Conservation (phyloP, 2,329 filamentous ascomycete genomes). For the Ophiocordyceps australis region DNA sequence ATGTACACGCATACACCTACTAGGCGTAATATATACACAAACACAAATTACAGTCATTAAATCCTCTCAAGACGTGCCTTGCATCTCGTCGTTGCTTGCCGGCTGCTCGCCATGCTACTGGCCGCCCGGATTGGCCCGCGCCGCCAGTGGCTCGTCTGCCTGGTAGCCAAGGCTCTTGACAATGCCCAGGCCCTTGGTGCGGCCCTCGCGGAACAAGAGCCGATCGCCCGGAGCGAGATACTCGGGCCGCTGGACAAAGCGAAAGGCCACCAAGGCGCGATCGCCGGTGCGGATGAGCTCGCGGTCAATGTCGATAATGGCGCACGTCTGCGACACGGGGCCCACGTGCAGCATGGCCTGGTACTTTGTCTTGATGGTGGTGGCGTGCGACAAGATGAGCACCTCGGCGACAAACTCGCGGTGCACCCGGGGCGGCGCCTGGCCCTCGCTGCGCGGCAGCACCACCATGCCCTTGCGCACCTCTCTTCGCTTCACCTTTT, state of each 20-base stretch:
- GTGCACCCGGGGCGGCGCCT: slow-evolving; percentile 51
- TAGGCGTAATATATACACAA: too few species aligned
- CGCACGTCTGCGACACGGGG: slow-evolving; percentile 84
- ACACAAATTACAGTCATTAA: too few species aligned
- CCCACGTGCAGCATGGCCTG: slow-evolving; percentile 98
- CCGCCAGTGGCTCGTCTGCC: slow-evolving; percentile 26
- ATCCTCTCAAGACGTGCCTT: too few species aligned
- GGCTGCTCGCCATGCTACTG: slow-evolving; percentile 1
- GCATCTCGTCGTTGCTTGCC: slow-evolving; percentile 1
- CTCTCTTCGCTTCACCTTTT: slow-evolving; percentile 74
- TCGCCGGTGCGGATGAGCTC: slow-evolving; percentile 89
- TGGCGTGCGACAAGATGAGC: slow-evolving; percentile 85
- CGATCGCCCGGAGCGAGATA: slow-evolving; percentile 79
- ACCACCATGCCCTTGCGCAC: slow-evolving; percentile 98
- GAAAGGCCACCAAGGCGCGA: slow-evolving; percentile 83
- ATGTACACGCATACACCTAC: too few species aligned
- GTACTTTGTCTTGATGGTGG: slow-evolving; percentile 91
- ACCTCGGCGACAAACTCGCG: slow-evolving; percentile 72
- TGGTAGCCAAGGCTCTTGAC: slow-evolving; percentile 88
- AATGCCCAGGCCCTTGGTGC: slow-evolving; percentile 89
- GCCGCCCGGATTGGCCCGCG: slow-evolving; percentile 1
- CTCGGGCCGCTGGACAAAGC: slow-evolving; percentile 86
- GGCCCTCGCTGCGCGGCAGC: slow-evolving; percentile 61
- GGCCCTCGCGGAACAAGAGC: slow-evolving; percentile 81
- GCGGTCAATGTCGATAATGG: slow-evolving; percentile 95